These are phyloP conservation scores for Elsinoe australis DNA, from an alignment of 2,329 filamentous ascomycete species.

Conservation along the genomic window DNA sequence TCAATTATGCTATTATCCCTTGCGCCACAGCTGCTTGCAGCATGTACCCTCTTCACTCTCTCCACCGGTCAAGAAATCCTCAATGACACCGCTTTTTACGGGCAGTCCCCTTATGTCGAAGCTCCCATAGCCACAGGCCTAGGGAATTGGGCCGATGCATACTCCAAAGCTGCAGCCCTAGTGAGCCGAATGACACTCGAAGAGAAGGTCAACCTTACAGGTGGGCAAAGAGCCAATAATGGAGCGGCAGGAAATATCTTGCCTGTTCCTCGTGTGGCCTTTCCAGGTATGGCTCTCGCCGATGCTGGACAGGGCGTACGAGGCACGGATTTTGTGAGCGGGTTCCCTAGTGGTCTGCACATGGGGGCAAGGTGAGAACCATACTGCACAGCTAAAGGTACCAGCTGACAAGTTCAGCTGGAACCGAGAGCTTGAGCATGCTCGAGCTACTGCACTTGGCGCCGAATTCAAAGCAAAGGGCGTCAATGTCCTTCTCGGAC, in stretches of 20 bases:
- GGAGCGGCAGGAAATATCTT: constrained; percentile 29
- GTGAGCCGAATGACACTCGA: constrained; percentile 60
- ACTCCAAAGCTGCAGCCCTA: constrained; percentile 66
- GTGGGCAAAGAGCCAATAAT: too few relatives aligned
- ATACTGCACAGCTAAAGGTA: constrained; percentile 35
- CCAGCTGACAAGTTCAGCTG: constrained; percentile 46
- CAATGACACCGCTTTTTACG: not conserved
- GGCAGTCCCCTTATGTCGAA: not conserved
- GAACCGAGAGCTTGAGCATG: constrained; percentile 34
- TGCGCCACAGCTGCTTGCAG: too few relatives aligned
- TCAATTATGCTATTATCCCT: too few relatives aligned
- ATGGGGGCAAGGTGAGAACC: constrained; percentile 58
- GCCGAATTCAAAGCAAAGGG: constrained; percentile 46
- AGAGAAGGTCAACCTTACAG: too few relatives aligned
- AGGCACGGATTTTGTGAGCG: constrained; percentile 36
- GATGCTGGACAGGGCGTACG: constrained; percentile 36
- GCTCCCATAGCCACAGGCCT: constrained; percentile 27
- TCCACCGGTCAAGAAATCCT: not conserved
- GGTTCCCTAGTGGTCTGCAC: constrained; percentile 36
- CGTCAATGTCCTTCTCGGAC: constrained; percentile 37
- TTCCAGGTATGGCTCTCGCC: constrained; percentile 28
- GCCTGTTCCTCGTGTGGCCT: constrained; percentile 32
- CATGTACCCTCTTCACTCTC: too few relatives aligned
- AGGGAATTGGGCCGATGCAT: constrained; percentile 68
- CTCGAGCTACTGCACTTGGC: constrained; percentile 49